A percentile compares a stretch with the other conserved stretches of the same genome.
These are phyloP conservation scores for Talaromyces sp. DNA, from an alignment of 2,329 filamentous ascomycete genomes.

Conservation along the genomic window DNA sequence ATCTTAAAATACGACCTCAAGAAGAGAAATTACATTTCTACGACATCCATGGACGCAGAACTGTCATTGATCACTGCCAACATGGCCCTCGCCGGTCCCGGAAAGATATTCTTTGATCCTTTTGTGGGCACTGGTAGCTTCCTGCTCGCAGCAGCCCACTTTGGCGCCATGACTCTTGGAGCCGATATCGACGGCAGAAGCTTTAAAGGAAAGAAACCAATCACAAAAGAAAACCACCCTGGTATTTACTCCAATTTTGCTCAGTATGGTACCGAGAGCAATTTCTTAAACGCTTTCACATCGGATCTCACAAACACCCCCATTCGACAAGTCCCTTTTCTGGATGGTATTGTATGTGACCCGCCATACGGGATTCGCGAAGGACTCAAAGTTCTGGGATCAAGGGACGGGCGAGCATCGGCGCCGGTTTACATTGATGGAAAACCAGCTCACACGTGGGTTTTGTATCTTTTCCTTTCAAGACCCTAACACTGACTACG, in stretches of 20 bases:
- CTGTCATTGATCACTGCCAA: slow-evolving; percentile 88
- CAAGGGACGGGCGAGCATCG: slow-evolving; percentile 53
- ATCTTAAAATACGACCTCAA: slow-evolving; percentile 79
- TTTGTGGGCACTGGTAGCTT: slow-evolving; percentile 96
- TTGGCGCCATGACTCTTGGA: slow-evolving; percentile 76
- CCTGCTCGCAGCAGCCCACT: slow-evolving; percentile 81
- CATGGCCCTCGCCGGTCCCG: slow-evolving; percentile 73
- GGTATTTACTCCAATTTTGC: slow-evolving; percentile 66
- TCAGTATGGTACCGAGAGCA: slow-evolving; percentile 66
- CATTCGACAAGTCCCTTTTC: slow-evolving; percentile 53
- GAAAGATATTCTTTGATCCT: slow-evolving; percentile 86
- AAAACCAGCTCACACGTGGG: slow-evolving; percentile 62
- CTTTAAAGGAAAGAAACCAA: slow-evolving; percentile 60
- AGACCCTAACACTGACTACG: neutral
- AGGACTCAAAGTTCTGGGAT: slow-evolving; percentile 80
- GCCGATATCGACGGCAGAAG: slow-evolving; percentile 91
- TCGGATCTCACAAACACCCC: slow-evolving; percentile 87
- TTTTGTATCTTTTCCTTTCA: slow-evolving; percentile 6
- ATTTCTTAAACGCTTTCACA: slow-evolving; percentile 72
- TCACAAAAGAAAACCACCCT: slow-evolving; percentile 40
- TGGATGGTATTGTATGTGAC: slow-evolving; percentile 92
- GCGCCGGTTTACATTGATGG: slow-evolving; percentile 63
- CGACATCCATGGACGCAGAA: slow-evolving; percentile 96
- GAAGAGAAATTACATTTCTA: slow-evolving; percentile 88
- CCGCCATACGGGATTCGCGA: slow-evolving; percentile 94